A percentile compares a stretch with the other conserved stretches of the same genome.
Conservation (phyloP, 768 basidiomycete species). For the Collybiopsis luxurians region DNA sequence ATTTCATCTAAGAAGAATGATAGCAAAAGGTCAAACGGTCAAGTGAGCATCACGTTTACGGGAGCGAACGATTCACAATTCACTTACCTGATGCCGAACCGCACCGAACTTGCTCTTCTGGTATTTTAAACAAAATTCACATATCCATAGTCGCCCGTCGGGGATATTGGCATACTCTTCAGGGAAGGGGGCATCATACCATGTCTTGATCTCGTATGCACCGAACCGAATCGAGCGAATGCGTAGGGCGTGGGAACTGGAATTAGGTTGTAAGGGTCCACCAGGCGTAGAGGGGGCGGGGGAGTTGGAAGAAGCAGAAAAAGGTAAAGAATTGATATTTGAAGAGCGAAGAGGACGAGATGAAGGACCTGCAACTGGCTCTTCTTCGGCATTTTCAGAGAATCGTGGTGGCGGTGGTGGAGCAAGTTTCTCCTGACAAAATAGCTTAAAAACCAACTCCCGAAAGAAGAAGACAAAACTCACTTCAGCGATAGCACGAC, state of each 20-base stretch:
- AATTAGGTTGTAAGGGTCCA: constrained; percentile 24
- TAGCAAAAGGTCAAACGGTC: no score
- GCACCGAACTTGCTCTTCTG: constrained; percentile 93
- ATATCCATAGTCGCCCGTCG: constrained; percentile 92
- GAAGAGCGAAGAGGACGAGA: constrained; percentile 64
- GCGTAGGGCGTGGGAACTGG: constrained; percentile 42
- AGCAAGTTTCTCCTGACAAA: constrained; percentile 47
- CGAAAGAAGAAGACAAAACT: constrained; percentile 17
- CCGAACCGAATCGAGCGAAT: constrained; percentile 92
- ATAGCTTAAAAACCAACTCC: constrained; percentile 2
- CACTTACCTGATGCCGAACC: constrained; percentile 77
- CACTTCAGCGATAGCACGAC: constrained; percentile 74
- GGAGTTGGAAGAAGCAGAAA: constrained; percentile 34
- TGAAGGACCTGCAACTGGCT: constrained; percentile 48
- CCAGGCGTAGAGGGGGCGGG: constrained; percentile 41
- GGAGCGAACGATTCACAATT: not conserved
- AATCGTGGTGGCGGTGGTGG: constrained; percentile 33
- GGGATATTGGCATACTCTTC: constrained; percentile 94
- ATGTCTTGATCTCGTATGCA: constrained; percentile 90
- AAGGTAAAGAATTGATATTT: constrained; percentile 38
- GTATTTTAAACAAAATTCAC: constrained; percentile 97
- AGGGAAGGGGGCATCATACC: constrained; percentile 99
- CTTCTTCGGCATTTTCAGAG: constrained; percentile 16
- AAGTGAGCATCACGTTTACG: constrained; percentile 2
- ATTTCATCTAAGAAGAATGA: constrained; percentile 91